These are phyloP conservation scores for Cyclotella sp. DNA, from an alignment of 108 stramenopile genomes.

Conservation along the genomic window DNA sequence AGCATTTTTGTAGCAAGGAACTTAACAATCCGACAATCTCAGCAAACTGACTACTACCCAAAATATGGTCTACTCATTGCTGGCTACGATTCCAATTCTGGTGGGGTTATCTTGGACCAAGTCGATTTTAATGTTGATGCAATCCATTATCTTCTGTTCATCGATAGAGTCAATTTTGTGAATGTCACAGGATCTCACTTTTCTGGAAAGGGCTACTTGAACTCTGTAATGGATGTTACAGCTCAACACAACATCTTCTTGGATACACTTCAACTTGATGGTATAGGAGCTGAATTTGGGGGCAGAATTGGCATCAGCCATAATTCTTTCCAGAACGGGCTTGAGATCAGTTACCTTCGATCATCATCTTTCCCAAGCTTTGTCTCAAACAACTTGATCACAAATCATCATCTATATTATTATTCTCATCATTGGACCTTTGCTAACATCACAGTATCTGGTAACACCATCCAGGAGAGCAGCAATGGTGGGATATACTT, in stretches of 20 bases:
- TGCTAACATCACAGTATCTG: background rate
- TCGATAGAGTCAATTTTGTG: no score
- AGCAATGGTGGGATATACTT: background rate
- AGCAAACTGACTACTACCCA: constrained; percentile 9
- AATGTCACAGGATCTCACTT: no score
- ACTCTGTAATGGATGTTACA: background rate
- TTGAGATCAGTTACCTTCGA: background rate
- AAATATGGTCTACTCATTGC: background rate
- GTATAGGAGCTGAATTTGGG: background rate
- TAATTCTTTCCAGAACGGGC: background rate
- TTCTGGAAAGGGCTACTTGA: no score
- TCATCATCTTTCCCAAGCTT: background rate
- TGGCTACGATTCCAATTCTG: background rate
- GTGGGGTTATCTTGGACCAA: background rate
- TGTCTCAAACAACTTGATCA: constrained; percentile 9
- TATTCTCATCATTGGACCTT: background rate
- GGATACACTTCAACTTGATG: background rate
- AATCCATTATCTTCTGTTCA: background rate
- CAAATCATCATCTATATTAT: background rate
- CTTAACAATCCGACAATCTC: constrained; percentile 1
- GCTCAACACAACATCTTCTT: background rate
- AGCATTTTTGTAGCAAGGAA: background rate
- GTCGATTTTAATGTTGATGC: background rate
- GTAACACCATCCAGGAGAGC: constrained; percentile 5
- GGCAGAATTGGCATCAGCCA: background rate